Evolutionary conservation across 345 rosid species (phyloP).

Genomic region (Melaleuca alternifolia): DNA sequence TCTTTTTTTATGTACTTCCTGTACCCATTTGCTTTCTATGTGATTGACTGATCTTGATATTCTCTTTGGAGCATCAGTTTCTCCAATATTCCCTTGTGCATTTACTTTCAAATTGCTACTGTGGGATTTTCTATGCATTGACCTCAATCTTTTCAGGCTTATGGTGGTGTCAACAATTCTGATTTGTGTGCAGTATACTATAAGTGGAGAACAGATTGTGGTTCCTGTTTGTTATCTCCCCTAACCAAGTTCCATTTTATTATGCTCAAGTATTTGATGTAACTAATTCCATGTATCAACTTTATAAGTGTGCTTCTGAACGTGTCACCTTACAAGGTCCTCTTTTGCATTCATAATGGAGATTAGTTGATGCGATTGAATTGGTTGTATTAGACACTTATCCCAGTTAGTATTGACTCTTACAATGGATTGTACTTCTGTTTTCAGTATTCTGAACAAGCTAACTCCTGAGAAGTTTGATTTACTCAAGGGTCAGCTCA

Average conservation of each 20-base stretch:
- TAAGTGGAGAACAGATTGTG: not conserved
- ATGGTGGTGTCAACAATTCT: not conserved
- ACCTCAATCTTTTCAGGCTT: not conserved
- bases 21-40: not conserved
- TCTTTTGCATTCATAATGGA: not conserved
- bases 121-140: not conserved
- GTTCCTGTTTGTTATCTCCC: not conserved
- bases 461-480: conserved; percentile 88
- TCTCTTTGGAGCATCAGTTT: not conserved
- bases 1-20: not conserved
- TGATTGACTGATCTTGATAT: not conserved
- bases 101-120: not conserved
- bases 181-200: not conserved
- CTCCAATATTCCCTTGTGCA: not conserved
- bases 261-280: not conserved
- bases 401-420: not conserved
- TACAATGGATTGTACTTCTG: not conserved
- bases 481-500: conserved; percentile 81
- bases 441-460: conserved; percentile 73
- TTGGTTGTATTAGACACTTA: not conserved
- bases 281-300: not conserved
- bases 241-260: not conserved
- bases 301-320: not conserved
- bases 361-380: not conserved
- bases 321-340: not conserved